Conservation (phyloP, 192 early-diverging fungal genomes). For the Phlyctochytrium planicorne region DNA sequence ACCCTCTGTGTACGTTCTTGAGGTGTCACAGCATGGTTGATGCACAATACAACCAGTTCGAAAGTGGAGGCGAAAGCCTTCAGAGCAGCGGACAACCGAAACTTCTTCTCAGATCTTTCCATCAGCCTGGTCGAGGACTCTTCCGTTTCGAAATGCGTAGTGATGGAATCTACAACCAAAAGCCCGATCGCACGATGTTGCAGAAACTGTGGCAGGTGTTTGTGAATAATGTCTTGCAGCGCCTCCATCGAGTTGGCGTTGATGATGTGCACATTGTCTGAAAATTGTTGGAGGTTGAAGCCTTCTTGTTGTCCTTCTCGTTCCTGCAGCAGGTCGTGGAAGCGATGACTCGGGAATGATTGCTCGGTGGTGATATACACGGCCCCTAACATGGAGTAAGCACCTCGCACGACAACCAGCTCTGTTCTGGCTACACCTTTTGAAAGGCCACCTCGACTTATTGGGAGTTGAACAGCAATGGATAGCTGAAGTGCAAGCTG, state of each 20-base stretch:
- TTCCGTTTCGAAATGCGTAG: constrained; percentile 49
- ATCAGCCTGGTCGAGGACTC: constrained; percentile 16
- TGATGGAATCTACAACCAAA: constrained; percentile 84
- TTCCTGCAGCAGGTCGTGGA: constrained; percentile 44
- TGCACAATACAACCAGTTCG: constrained; percentile 67
- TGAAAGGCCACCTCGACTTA: constrained; percentile 51
- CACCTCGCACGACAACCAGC: constrained; percentile 5
- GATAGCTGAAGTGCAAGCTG: constrained; percentile 82
- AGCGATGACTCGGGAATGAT: constrained; percentile 61
- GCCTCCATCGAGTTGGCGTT: constrained; percentile 69
- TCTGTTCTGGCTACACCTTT: constrained; percentile 43
- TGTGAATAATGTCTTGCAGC: constrained; percentile 69
- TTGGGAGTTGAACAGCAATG: constrained; percentile 65
- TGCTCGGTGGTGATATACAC: constrained; percentile 76
- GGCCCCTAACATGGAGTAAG: constrained; percentile 22
- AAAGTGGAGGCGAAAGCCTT: constrained; percentile 63
- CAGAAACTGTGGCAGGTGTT: constrained; percentile 70
- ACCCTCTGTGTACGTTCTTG: background rate
- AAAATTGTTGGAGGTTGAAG: constrained; percentile 16
- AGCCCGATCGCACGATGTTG: constrained; percentile 55
- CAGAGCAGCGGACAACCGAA: constrained; percentile 60
- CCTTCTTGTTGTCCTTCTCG: background rate
- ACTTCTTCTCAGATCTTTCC: constrained; percentile 50
- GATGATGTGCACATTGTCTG: constrained; percentile 62
- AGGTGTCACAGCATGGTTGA: constrained; percentile 74